Conservation (phyloP, 257 asterid species). For the Gentiana dahurica region DNA sequence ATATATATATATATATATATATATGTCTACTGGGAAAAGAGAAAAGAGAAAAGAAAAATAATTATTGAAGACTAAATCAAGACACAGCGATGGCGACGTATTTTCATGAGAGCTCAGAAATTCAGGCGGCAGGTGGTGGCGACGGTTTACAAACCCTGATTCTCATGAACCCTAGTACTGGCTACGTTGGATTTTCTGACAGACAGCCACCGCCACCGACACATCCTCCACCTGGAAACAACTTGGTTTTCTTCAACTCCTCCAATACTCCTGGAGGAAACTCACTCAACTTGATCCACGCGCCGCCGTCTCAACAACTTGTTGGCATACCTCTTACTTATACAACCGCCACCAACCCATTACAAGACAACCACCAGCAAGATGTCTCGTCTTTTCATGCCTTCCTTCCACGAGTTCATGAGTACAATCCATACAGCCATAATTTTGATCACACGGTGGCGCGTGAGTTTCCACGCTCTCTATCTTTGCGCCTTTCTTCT, state of each 20-base stretch:
- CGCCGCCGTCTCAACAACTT: slow-evolving; percentile 64
- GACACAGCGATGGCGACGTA: slow-evolving; percentile 60
- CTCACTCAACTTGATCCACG: slow-evolving; percentile 31
- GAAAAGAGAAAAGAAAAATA: neutral
- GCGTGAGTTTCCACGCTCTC: slow-evolving; percentile 74
- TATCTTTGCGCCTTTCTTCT: slow-evolving; percentile 70
- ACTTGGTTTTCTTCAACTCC: slow-evolving; percentile 56
- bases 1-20: too few species aligned
- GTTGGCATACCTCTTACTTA: slow-evolving; percentile 59
- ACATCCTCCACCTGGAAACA: slow-evolving; percentile 17
- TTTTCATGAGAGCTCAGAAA: slow-evolving; percentile 78
- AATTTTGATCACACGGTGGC: slow-evolving; percentile 31
- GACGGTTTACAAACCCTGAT: slow-evolving; percentile 87
- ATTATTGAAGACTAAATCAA: neutral
- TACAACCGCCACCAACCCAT: slow-evolving; percentile 4
- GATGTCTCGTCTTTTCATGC: slow-evolving; percentile 38
- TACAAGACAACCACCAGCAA: slow-evolving; percentile 15
- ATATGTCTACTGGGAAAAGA: too few species aligned
- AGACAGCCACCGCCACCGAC: slow-evolving; percentile 24
- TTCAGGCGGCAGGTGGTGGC: slow-evolving; percentile 35
- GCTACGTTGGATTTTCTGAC: slow-evolving; percentile 77
- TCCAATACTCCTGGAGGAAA: slow-evolving; percentile 28
- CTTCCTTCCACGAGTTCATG: slow-evolving; percentile 45
- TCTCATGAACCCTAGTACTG: slow-evolving; percentile 73
- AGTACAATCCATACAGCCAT: slow-evolving; percentile 48